Base-by-base conservation (phyloP, 208 protist genomes). In the Leishmania gerbilli region DNA sequence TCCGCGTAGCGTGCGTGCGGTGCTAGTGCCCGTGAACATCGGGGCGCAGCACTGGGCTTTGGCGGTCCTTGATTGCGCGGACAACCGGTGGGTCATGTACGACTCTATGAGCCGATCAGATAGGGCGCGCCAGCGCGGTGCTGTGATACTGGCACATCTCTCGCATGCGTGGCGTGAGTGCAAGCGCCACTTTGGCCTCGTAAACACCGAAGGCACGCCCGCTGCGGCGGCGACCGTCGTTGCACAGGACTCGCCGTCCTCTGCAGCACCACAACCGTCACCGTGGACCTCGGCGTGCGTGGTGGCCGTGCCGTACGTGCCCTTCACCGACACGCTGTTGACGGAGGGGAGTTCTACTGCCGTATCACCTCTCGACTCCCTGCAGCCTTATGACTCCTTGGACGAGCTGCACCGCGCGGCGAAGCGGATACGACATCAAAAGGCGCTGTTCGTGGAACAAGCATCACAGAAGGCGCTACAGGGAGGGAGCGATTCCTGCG, bases 11-110 rank as follows among this genome's bases (percentile, higher is more conserved):
- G 89, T 90, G 62, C 91, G 91, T 27, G 87, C 86, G 65, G 82
- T 97, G 51, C 85, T 97, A 31, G 83, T 97, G 24, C 93, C 93
- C 15, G 84, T 97, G 2, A 97, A 97, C 82, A 79, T 95, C 17
- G 88, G 83, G 11, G 87, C 83, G 37, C 85, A 91, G 69, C 93
- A 97, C 86, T 97, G 93, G 92, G 88, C 90, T 7, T 81, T 97
- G n/a, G 93, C 84, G 4, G 93, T 95, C 19, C 82, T 89, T 34
- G 77, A 91, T 77, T 90, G 91, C 71, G 85, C 77, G 3, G 71
- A 81, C 3, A 58, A 71, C 19, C 68, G 81, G 7, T 95, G 88
- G 88, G 74, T 84, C 53, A 88, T 92, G 78, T 95, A 97, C 78
- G 93, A 97, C 85, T 95, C 91, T 77, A 75, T 95, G 83, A 78